Conservation (phyloP, 345 rosid genomes). For the Geranium rotundifolium region DNA sequence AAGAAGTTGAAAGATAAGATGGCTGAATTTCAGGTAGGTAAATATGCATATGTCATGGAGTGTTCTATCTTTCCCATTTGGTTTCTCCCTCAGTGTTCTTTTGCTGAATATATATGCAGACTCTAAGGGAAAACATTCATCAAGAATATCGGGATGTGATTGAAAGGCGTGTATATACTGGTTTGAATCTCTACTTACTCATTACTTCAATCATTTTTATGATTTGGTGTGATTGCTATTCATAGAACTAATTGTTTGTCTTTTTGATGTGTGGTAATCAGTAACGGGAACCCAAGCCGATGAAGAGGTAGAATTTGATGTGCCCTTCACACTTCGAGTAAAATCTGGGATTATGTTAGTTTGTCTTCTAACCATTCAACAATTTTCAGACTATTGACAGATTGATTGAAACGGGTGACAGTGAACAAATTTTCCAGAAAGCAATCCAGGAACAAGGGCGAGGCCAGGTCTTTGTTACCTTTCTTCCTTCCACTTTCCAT, state of each 20-base stretch:
- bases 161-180: slow-evolving; percentile 94
- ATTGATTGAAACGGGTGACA: background rate
- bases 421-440: background rate
- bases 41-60: background rate
- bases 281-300: background rate
- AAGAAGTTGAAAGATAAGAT: slow-evolving; percentile 90
- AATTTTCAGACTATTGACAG: background rate
- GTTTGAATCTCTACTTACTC: slow-evolving; percentile 25
- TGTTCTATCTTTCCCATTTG: slow-evolving; percentile 6
- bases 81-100: background rate
- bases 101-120: slow-evolving; percentile 27
- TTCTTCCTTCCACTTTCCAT: no score
- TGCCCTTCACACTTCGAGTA: background rate
- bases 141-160: slow-evolving; percentile 95
- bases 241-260: slow-evolving; percentile 3
- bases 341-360: background rate
- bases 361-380: background rate
- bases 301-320: background rate
- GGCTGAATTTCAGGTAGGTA: slow-evolving; percentile 74
- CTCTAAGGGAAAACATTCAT: slow-evolving; percentile 71
- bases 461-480: background rate
- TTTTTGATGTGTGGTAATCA: background rate
- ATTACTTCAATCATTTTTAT: background rate
- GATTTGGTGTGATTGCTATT: background rate
- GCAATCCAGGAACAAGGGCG: background rate